Base-by-base conservation (phyloP, 2,329 filamentous ascomycete genomes). In the Penicillium sp. region DNA sequence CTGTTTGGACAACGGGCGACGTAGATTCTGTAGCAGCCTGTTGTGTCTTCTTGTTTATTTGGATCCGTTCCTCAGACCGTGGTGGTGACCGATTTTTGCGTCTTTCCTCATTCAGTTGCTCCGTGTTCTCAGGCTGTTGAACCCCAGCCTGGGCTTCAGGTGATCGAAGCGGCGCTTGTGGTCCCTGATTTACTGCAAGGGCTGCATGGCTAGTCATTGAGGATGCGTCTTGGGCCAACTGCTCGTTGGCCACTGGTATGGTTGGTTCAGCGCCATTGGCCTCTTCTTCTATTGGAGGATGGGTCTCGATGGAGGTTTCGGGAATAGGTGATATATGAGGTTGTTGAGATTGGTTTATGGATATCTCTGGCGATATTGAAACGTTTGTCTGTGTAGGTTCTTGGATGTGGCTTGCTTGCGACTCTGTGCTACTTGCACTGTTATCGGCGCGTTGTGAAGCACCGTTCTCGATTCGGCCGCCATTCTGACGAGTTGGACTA, bases 1-100 rank as follows among this genome's bases (percentile, higher is more conserved):
- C 40, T 16, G n/a, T 36, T 16, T 38, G 43, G 14, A 14, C 18
- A 23, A 27, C 29, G n/a, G 39, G 36, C 8, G 51, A 49, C 26
- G 23, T 34, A 16, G 48, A 35, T n/a, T 36, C 44, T 29, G 36
- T 23, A 6, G 35, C 10, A 16, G 10, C 13, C n/a, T 7, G 34
- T 16, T 49, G 43, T 2, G 10, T 18, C 13, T 4, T 29, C 11
- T 38, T 40, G 13, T 19, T 38, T 34, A 7, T n/a, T 36, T 51
- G 29, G 7, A 19, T 29, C 6, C 26, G 18, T 16, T 53, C 30
- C 4, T 38, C 47, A n/a, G 9, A 2, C 41, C 35, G 43, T 38
- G 32, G 43, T 23, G 56, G 51, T 44, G 60, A 56, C 14, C 11
- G 45, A 41, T 47, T 47, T 19, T 40, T 58, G 18, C 34, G 46